These are phyloP conservation scores for Boletus fagicola DNA, from an alignment of 768 basidiomycete species.

Conservation along the genomic window DNA sequence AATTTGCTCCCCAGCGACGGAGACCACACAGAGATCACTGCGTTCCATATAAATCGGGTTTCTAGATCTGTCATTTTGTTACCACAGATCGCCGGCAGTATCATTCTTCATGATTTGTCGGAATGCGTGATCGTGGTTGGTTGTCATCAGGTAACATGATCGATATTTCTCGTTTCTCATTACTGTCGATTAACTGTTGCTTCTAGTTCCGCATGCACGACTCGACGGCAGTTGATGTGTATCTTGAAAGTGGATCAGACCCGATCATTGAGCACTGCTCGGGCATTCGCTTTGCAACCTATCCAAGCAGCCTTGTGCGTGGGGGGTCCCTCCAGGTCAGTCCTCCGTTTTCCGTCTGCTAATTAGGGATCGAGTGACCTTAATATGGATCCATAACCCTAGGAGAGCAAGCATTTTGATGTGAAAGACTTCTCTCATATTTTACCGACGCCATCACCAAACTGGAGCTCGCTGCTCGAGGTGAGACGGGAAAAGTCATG, in stretches of 20 bases:
- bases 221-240: conserved; percentile 61
- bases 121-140: conserved; percentile 66
- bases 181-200: not conserved
- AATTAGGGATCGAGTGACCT: not conserved
- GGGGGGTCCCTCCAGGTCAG: conserved; percentile 13
- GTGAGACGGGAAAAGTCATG: conserved; percentile 18
- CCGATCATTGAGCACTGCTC: conserved; percentile 81
- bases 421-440: conserved; percentile 90
- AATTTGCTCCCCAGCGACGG: conserved; percentile 47
- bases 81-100: conserved; percentile 66
- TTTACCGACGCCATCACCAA: conserved; percentile 68
- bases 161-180: not conserved
- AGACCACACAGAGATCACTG: conserved; percentile 11
- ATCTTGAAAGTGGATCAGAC: conserved; percentile 63
- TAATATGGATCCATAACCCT: not conserved
- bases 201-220: conserved; percentile 85
- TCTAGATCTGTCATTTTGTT: conserved; percentile 62
- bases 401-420: conserved; percentile 41
- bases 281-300: conserved; percentile 59
- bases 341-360: not conserved
- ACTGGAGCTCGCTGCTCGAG: conserved; percentile 48
- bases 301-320: conserved; percentile 42
- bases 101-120: conserved; percentile 62
- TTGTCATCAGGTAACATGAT: conserved; percentile 69
- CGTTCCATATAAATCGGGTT: conserved; percentile 48